phyloP scores from a whole-genome alignment of 495 filamentous ascomycete genomes.

The Bacidia gigantensis region DNA sequence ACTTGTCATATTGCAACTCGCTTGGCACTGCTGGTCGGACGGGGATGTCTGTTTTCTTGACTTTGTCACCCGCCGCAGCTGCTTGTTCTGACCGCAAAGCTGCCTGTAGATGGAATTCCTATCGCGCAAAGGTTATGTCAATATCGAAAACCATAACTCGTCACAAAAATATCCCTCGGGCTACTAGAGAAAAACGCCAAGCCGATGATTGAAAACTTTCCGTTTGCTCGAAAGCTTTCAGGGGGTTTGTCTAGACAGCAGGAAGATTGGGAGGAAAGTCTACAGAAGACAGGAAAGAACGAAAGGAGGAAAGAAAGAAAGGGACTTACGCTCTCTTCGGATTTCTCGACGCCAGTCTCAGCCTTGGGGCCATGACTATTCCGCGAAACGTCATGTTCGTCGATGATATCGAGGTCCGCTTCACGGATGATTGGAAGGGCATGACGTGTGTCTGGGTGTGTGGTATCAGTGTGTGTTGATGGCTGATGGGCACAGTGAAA shows the following conservation, averaged over 20 bases:
- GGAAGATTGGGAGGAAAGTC: too few species aligned
- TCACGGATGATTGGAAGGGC: slow-evolving; percentile 74
- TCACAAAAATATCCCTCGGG: background rate
- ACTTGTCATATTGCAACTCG: slow-evolving; percentile 66
- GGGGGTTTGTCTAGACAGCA: too few species aligned
- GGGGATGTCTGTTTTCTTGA: slow-evolving; percentile 62
- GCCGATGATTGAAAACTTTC: background rate
- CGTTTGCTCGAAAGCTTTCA: slow-evolving; percentile 1
- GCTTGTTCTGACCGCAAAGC: slow-evolving; percentile 66
- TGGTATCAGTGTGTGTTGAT: background rate
- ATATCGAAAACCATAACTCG: background rate
- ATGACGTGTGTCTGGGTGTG: background rate
- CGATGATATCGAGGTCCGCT: slow-evolving; percentile 67
- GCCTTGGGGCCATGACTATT: slow-evolving; percentile 60
- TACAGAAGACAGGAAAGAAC: background rate
- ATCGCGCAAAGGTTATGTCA: slow-evolving; percentile 18
- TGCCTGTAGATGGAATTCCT: slow-evolving; percentile 98
- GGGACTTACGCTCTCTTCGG: slow-evolving; percentile 86
- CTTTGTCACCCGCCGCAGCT: slow-evolving; percentile 53
- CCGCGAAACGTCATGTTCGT: slow-evolving; percentile 46
- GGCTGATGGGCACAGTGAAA: background rate
- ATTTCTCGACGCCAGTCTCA: slow-evolving; percentile 92
- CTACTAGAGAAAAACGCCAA: background rate
- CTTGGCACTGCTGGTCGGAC: slow-evolving; percentile 70
- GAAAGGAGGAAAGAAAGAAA: background rate